Base-by-base conservation (phyloP, 768 basidiomycete genomes). In the Calocybe gangraenosa region DNA sequence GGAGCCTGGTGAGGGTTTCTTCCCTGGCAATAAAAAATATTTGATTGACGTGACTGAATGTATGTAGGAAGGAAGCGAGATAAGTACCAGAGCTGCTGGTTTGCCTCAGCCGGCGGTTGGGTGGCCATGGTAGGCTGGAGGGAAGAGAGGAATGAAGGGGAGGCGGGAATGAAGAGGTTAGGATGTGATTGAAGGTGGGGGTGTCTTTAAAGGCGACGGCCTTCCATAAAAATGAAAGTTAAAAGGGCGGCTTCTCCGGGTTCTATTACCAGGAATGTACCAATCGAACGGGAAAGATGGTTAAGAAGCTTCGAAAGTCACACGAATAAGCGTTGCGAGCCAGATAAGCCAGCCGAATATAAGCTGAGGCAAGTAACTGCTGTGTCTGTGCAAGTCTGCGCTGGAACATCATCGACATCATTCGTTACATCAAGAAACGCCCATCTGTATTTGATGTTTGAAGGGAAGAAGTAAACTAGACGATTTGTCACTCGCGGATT, bases 31-130 rank as follows among this genome's bases (percentile, higher is more conserved):
- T 35, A 33, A 50, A 53, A 53, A 53, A 54, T 44, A 46, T 30
- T 33, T 52, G 48, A 56, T 44, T 42, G 54, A 49, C 54, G 44
- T 52, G 3, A 19, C 15, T 18, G 14, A 13, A 14, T 17, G 19
- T 14, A 18, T n/a, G n/a, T n/a, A 21, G 50, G 46, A 53, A 34
- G 39, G 53, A 40, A 25, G 22, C 25, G 19, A 17, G 35, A 44
- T 70, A 78, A n/a, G 61, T 48, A 84, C 84, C 84, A 87, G 51
- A 78, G 69, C 60, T 80, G 80, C 61, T 81, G 77, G 63, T 69
- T 79, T 47, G 70, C 69, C 70, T 81, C 81, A 49, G 65, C 75
- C 69, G 72, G 62, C 58, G 76, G 73, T 69, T 71, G 74, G 57
- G 68, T 62, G 47, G 80, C 73, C 75, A 81, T 76, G 64, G 65